Conservation (phyloP, 768 basidiomycete species). For the Glaciozyma antarctica region DNA sequence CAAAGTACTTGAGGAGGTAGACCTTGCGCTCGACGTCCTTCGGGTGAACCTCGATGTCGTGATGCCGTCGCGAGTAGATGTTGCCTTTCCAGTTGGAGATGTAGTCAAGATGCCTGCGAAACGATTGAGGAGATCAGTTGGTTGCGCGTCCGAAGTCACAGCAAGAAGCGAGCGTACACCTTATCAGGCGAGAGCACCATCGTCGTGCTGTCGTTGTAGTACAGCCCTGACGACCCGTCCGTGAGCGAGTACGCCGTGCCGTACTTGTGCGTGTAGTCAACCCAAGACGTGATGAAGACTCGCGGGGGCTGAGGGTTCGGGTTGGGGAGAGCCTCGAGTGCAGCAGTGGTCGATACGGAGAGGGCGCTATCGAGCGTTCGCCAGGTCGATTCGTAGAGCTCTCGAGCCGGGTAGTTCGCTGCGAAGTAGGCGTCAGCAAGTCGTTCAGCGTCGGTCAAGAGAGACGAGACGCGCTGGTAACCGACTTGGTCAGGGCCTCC, state of each 20-base stretch:
- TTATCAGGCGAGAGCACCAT: slow-evolving; percentile 77
- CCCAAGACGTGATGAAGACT: slow-evolving; percentile 96
- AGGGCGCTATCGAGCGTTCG: slow-evolving; percentile 21
- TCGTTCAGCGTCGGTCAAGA: neutral
- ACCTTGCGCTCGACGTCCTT: slow-evolving; percentile 81
- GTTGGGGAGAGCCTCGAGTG: neutral
- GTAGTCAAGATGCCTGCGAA: slow-evolving; percentile 72
- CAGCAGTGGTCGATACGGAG: neutral
- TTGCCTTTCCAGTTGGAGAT: slow-evolving; percentile 58
- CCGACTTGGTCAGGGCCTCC: neutral
- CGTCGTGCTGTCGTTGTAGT: slow-evolving; percentile 92
- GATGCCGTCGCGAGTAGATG: slow-evolving; percentile 61
- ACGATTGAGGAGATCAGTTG: neutral
- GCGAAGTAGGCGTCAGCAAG: neutral
- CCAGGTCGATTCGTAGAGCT: slow-evolving; percentile 30
- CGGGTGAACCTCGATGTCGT: slow-evolving; percentile 51
- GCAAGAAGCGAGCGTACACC: slow-evolving; percentile 50
- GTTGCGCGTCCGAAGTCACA: neutral
- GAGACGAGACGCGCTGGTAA: too few species aligned
- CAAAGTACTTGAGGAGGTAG: slow-evolving; percentile 86
- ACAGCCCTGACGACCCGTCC: slow-evolving; percentile 85
- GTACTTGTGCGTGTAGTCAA: slow-evolving; percentile 98
- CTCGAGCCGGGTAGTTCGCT: slow-evolving; percentile 1
- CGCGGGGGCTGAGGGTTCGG: slow-evolving; percentile 33
- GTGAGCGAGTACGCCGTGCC: slow-evolving; percentile 99